Base-by-base conservation (phyloP, 441 rosid genomes). In the Melastoma candidum region DNA sequence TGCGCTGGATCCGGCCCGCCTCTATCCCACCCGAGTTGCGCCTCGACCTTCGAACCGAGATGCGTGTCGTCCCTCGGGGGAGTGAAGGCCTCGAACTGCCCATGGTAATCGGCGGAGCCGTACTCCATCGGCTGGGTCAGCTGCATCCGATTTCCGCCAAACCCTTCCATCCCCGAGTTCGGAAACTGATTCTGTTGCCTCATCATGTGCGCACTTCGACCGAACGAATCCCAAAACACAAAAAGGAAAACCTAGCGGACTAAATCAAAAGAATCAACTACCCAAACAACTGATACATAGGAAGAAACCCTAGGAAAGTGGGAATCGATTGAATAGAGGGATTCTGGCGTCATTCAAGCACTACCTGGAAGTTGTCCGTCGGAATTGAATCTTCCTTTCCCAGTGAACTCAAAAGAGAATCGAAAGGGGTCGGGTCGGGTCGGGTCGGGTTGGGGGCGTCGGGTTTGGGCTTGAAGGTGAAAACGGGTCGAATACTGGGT, bases 1-100 rank as follows among this genome's bases (percentile, higher is more conserved):
- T 78, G 73, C 13, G 87, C 65, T 61, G 73, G 59, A 67, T 77
- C 82, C 1, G 84, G 67, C 26, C 83, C 87, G 59, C 82, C 94
- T 65, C 88, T 71, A 63, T 82, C 96, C 90, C 94, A 83, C 63
- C 84, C 73, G 84, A 81, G 79, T 48, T 80, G 90, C 29, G 75
- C 76, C 12, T 83, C 95, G 22, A 59, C 57, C 74, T 77, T 77
- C 24, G 85, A 63, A 50, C 72, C 60, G 32, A 60, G 57, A 64
- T 48, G 72, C 0, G 80, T 76, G 46, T 73, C 79, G 46, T 85
- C 95, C 68, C 95, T 85, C 65, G 85, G 92, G 2, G 95, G 95
- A 59, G 97, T 88, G 63, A 88, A 88, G 12, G 93, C 93, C 78
- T 88, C 97, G 47, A 88, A 68, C 55, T 81, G 84, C 63, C 84